Percentiles rank a stretch among this genome's conserved stretches.
Conservation (phyloP, 106 monocot genomes). For the Narthecium ossifragum region DNA sequence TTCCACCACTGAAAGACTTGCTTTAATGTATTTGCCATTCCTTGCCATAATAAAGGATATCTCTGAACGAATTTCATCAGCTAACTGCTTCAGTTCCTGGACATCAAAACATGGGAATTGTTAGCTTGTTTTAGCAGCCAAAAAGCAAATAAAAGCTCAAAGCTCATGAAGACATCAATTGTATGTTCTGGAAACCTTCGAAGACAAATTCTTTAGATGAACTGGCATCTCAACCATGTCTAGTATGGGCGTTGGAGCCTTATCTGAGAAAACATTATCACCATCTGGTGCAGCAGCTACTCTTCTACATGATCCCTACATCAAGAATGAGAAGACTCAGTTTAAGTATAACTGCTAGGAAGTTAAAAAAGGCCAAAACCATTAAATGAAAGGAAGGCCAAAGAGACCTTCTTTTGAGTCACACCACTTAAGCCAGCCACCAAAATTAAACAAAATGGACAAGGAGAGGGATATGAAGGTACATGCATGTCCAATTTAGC, state of each 20-base stretch:
- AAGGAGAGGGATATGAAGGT: too few species aligned
- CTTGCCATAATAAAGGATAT: constrained; percentile 52
- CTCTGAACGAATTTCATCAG: constrained; percentile 64
- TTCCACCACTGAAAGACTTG: constrained; percentile 56
- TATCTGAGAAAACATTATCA: constrained; percentile 53
- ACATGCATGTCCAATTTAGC: too few species aligned
- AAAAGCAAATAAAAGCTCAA: background rate
- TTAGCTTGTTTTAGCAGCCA: background rate
- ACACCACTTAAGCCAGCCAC: background rate
- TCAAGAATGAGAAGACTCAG: constrained; percentile 4
- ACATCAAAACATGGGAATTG: constrained; percentile 5
- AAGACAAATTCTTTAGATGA: constrained; percentile 66
- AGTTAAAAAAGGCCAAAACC: background rate
- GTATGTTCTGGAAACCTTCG: constrained; percentile 19
- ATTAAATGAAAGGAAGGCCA: background rate
- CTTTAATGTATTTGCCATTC: constrained; percentile 14
- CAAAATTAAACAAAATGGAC: background rate
- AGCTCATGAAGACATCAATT: background rate
- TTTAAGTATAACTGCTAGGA: background rate
- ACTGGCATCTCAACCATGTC: constrained; percentile 62
- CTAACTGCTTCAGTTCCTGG: constrained; percentile 67
- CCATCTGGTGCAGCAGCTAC: constrained; percentile 32
- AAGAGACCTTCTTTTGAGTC: background rate
- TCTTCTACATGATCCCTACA: constrained; percentile 13
- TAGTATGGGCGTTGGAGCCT: constrained; percentile 58